These are phyloP conservation scores for Cutaneotrichosporon mucoides DNA, from an alignment of 1,284 basidiomycete genomes.

Conservation along the genomic window DNA sequence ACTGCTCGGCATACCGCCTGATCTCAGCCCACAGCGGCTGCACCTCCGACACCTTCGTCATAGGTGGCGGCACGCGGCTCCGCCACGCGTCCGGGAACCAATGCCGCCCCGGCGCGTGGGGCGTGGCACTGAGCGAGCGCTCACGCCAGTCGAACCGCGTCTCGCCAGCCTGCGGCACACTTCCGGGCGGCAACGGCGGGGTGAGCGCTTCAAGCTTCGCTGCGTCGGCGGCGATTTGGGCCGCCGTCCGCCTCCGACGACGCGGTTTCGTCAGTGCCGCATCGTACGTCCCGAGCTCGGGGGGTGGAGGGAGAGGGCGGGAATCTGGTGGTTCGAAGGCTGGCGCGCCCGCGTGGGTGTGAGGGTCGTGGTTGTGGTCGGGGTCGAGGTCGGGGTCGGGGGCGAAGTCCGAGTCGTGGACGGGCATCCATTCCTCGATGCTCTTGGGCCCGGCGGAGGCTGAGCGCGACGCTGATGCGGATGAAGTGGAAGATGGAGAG, in stretches of 20 bases:
- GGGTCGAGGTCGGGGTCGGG: neutral
- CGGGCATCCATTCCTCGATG: slow-evolving; percentile 3
- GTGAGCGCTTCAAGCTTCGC: neutral
- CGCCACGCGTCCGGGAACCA: slow-evolving; percentile 26
- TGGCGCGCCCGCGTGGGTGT: too few species aligned
- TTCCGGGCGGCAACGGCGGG: slow-evolving; percentile 20
- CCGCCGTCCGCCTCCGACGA: slow-evolving; percentile 5
- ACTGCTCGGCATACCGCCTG: slow-evolving; percentile 35
- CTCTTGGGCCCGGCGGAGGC: neutral
- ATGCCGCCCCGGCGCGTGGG: slow-evolving; percentile 7
- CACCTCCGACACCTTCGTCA: slow-evolving; percentile 39
- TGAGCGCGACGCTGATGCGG: neutral
- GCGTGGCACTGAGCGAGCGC: slow-evolving; percentile 5
- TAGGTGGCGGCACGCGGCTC: slow-evolving; percentile 45
- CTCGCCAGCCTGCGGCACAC: slow-evolving; percentile 24
- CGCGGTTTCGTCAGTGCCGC: slow-evolving; percentile 7
- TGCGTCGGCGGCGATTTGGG: neutral
- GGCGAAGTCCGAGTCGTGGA: slow-evolving; percentile 1
- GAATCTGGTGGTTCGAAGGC: neutral
- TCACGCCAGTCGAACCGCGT: slow-evolving; percentile 41
- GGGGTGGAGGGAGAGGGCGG: neutral
- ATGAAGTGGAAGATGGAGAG: too few species aligned
- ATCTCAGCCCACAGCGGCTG: slow-evolving; percentile 53
- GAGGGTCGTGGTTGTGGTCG: neutral
- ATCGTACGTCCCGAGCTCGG: slow-evolving; percentile 4